A percentile compares a stretch with the other conserved stretches of the same genome.
Conservation (phyloP, 2,329 filamentous ascomycete species). For the Sporothrix brasiliensis region DNA sequence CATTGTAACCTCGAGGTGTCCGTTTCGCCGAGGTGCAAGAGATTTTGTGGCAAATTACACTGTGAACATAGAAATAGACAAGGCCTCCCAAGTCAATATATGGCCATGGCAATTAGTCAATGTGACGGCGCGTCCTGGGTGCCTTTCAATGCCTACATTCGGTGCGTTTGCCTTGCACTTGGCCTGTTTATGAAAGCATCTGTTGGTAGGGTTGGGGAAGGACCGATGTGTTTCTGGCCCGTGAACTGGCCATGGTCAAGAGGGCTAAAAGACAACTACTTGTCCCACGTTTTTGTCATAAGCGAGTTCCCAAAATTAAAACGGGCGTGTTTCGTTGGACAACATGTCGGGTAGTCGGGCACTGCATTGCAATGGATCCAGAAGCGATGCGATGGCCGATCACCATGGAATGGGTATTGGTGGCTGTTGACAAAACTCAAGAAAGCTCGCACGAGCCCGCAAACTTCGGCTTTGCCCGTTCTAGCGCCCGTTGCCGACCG, state of each 20-base stretch:
- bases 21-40: no score
- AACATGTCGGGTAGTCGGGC: not conserved
- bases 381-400: not conserved
- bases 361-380: not conserved
- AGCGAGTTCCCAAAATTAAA: not conserved
- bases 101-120: no score
- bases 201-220: not conserved
- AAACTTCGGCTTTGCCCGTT: not conserved
- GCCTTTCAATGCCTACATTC: no score
- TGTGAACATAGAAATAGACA: not conserved
- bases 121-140: no score
- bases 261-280: not conserved
- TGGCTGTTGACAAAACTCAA: not conserved
- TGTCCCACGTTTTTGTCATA: not conserved
- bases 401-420: not conserved
- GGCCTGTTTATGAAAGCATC: not conserved
- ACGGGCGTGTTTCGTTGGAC: not conserved
- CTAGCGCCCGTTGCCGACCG: constrained; percentile 14
- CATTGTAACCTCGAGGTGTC: no score
- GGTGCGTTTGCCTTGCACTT: no score
- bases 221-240: no score
- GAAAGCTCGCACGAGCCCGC: constrained; percentile 6
- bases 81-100: no score
- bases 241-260: not conserved
- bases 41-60: not conserved